A percentile compares a stretch with the other conserved stretches of the same genome.
Evolutionary conservation across 2,329 filamentous ascomycete genomes (phyloP).

Genomic region (Aspergillus glaucus): DNA sequence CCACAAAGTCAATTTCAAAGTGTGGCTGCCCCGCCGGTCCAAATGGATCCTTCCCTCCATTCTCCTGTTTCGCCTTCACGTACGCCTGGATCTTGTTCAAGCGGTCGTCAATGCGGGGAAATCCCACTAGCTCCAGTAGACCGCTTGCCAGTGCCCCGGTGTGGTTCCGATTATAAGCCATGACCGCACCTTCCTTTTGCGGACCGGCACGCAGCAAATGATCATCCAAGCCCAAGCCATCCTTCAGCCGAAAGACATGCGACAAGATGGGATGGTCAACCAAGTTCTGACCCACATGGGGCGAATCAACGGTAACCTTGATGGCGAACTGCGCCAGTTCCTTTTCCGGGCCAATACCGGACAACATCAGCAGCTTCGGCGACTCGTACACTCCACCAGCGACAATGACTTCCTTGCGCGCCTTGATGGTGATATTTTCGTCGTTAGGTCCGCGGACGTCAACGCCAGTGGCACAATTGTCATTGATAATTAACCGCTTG

Average conservation of each 20-base stretch:
- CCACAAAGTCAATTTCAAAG: conserved; percentile 56
- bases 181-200: conserved; percentile 25
- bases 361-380: conserved; percentile 46
- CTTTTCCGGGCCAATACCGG: conserved; percentile 38
- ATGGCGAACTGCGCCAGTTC: conserved; percentile 14
- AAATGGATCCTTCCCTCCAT: conserved; percentile 46
- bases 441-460: conserved; percentile 45
- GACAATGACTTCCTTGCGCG: neutral
- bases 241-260: conserved; percentile 36
- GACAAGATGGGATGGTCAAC: conserved; percentile 35
- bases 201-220: conserved; percentile 32
- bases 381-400: conserved; percentile 41
- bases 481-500: conserved; percentile 48
- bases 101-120: conserved; percentile 11
- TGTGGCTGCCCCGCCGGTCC: conserved; percentile 52
- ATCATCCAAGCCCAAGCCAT: conserved; percentile 34
- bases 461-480: conserved; percentile 37
- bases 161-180: conserved; percentile 33
- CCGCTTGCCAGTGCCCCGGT: conserved; percentile 27
- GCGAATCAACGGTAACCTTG: conserved; percentile 20
- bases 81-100: conserved; percentile 46
- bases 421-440: conserved; percentile 44
- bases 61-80: conserved; percentile 30
- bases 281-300: conserved; percentile 20
- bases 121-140: conserved; percentile 11